Evolutionary conservation across 1,284 basidiomycete genomes (phyloP).

Genomic region (Papiliotrema terrestris): DNA sequence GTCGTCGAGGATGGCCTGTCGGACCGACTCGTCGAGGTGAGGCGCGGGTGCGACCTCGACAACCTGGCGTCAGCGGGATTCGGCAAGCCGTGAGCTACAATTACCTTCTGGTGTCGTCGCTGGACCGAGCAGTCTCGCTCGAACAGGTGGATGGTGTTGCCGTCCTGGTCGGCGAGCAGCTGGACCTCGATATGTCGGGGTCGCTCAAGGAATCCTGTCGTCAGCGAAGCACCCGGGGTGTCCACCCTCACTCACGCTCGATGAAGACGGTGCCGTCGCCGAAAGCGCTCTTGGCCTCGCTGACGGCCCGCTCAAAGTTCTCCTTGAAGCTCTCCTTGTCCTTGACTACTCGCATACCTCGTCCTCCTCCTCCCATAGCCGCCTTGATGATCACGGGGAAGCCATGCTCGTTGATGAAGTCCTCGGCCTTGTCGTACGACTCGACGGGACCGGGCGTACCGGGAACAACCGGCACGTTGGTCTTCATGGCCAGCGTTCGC

Average conservation of each 20-base stretch:
- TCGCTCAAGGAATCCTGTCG: constrained; percentile 75
- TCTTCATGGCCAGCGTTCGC: constrained; percentile 70
- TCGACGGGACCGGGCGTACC: constrained; percentile 93
- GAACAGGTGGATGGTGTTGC: constrained; percentile 94
- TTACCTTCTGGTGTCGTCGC: constrained; percentile 84
- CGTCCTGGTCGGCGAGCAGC: constrained; percentile 81
- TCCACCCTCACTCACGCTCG: constrained; percentile 58
- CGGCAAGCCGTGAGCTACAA: neutral
- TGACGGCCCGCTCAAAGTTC: constrained; percentile 87
- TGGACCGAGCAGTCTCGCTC: constrained; percentile 99
- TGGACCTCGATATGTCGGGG: constrained; percentile 98
- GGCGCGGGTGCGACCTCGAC: constrained; percentile 98
- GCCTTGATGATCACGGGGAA: constrained; percentile 99
- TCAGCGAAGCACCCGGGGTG: constrained; percentile 1
- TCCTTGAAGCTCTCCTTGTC: constrained; percentile 87
- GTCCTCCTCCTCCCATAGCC: constrained; percentile 96
- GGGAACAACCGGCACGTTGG: constrained; percentile 92
- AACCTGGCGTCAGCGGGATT: constrained; percentile 51
- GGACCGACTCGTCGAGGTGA: constrained; percentile 84
- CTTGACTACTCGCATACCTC: constrained; percentile 97
- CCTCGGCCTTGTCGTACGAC: constrained; percentile 73
- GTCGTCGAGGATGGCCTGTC: constrained; percentile 80
- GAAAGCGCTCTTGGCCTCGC: constrained; percentile 93
- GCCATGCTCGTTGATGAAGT: constrained; percentile 91
- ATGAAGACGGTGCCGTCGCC: constrained; percentile 99